These are phyloP conservation scores for Trichosanthes cucumerina DNA, from an alignment of 306 rosid genomes.

Conservation along the genomic window DNA sequence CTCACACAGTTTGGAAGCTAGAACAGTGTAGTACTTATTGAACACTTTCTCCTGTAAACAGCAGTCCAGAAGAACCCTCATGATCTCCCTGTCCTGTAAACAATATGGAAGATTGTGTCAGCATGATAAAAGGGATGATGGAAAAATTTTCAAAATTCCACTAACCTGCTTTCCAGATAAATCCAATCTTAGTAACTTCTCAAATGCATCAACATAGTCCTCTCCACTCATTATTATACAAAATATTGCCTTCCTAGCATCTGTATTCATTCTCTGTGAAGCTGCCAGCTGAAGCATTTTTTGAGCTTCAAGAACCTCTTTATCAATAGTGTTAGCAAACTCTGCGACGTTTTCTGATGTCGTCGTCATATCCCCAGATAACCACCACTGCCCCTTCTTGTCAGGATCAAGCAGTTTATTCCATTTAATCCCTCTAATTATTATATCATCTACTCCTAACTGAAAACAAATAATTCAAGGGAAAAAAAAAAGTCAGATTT, in stretches of 20 bases:
- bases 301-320: slow-evolving; percentile 69
- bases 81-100: slow-evolving; percentile 73
- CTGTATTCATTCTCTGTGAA: slow-evolving; percentile 90
- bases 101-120: neutral
- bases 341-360: slow-evolving; percentile 41
- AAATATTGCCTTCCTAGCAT: slow-evolving; percentile 78
- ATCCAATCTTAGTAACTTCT: slow-evolving; percentile 84
- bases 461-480: slow-evolving; percentile 25
- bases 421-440: slow-evolving; percentile 79
- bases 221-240: slow-evolving; percentile 92
- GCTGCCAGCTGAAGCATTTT: slow-evolving; percentile 84
- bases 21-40: slow-evolving; percentile 75
- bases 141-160: neutral
- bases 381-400: slow-evolving; percentile 96
- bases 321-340: slow-evolving; percentile 74
- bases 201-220: slow-evolving; percentile 85
- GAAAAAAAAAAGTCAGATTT: neutral
- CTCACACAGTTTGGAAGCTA: slow-evolving; percentile 82
- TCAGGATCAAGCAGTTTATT: slow-evolving; percentile 67
- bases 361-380: slow-evolving; percentile 44
- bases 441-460: slow-evolving; percentile 52
- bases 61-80: slow-evolving; percentile 84
- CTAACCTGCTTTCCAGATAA: slow-evolving; percentile 79
- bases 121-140: neutral
- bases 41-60: slow-evolving; percentile 90